Evolutionary conservation across 495 filamentous ascomycete genomes (phyloP).

Genomic region (Amphirosellinia nigrospora): DNA sequence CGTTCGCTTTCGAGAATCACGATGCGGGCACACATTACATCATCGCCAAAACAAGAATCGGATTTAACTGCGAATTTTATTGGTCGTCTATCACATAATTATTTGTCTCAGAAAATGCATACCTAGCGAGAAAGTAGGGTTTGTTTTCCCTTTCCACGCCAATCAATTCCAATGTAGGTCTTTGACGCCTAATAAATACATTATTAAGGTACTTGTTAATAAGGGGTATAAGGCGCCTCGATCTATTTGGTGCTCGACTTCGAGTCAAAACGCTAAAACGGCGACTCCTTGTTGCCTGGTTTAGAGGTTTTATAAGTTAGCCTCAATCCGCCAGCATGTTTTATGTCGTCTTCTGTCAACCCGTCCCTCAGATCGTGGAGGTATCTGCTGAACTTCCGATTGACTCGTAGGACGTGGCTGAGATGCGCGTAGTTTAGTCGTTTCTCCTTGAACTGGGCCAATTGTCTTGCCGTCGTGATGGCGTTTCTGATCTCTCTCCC

Average conservation of each 20-base stretch:
- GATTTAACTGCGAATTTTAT: neutral
- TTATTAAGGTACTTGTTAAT: too few species aligned
- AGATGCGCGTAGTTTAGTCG: neutral
- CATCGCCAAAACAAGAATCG: neutral
- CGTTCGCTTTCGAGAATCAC: neutral
- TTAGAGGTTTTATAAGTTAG: neutral
- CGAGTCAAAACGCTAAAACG: neutral
- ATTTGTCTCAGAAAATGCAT: neutral
- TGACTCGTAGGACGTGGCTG: neutral
- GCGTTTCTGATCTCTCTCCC: slow-evolving; percentile 30
- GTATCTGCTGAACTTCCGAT: neutral
- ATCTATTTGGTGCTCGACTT: neutral
- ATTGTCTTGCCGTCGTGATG: slow-evolving; percentile 31
- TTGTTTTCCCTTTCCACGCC: neutral
- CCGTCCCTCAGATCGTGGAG: neutral
- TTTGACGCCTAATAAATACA: too few species aligned
- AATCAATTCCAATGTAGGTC: too few species aligned
- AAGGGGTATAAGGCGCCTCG: neutral
- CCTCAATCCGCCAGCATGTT: neutral
- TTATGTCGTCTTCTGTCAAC: neutral
- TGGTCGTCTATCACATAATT: neutral
- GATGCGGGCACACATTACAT: slow-evolving; percentile 19
- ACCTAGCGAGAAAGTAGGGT: neutral
- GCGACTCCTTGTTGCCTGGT: neutral
- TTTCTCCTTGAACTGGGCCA: slow-evolving; percentile 25